Evolutionary conservation across 1,139 yeast genomes (phyloP).

Genomic region (Pichia sp.): DNA sequence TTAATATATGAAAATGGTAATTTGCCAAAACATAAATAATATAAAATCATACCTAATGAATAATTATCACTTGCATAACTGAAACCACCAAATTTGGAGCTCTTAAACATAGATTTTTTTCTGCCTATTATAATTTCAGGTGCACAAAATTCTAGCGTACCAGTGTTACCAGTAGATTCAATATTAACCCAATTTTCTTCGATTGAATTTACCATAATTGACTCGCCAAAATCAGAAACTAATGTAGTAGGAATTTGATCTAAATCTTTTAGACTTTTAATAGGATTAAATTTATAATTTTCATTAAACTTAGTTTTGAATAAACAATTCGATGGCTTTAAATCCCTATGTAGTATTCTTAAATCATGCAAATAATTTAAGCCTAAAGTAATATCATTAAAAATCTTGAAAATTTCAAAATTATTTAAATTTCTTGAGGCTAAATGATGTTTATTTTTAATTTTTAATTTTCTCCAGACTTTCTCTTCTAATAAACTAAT

Average conservation of each 20-base stretch:
- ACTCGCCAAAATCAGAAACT: conserved; percentile 89
- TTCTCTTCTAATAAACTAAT: conserved; percentile 31
- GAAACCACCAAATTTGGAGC: conserved; percentile 36
- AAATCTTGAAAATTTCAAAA: conserved; percentile 55
- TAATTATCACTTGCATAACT: conserved; percentile 71
- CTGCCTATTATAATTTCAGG: conserved; percentile 54
- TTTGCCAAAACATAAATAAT: conserved; percentile 63
- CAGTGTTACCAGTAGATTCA: conserved; percentile 69
- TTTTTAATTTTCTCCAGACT: conserved; percentile 30
- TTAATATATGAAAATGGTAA: conserved; percentile 51
- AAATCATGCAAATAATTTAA: conserved; percentile 64
- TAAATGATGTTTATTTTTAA: conserved; percentile 30
- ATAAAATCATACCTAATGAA: conserved; percentile 75
- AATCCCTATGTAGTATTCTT: conserved; percentile 77
- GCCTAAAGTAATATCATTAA: conserved; percentile 63
- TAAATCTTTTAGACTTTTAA: conserved; percentile 27
- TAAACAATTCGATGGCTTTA: conserved; percentile 83
- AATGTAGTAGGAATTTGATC: conserved; percentile 54
- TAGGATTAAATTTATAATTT: conserved; percentile 21
- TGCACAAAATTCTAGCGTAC: conserved; percentile 81
- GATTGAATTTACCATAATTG: conserved; percentile 58
- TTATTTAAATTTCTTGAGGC: conserved; percentile 34
- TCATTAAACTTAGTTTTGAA: conserved; percentile 36
- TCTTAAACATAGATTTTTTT: conserved; percentile 27
- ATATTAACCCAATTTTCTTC: conserved; percentile 28